Conservation (phyloP, 1,139 yeast genomes). For the Kazachstania sp. region DNA sequence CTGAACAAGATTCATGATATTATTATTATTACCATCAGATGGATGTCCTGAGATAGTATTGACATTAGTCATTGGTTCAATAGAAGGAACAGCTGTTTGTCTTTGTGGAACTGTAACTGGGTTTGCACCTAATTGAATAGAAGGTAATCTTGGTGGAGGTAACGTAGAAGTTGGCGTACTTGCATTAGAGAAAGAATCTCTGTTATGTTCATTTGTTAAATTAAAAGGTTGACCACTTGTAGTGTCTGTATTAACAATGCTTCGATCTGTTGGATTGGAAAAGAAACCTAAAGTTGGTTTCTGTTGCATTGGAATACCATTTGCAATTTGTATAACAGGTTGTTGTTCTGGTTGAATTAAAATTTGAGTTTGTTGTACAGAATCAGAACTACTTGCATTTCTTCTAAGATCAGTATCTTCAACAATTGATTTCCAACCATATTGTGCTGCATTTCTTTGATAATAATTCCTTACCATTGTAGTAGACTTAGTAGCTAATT, state of each 20-base stretch:
- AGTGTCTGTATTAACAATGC: neutral
- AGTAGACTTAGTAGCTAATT: constrained; percentile 66
- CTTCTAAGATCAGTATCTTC: constrained; percentile 24
- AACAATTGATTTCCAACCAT: constrained; percentile 44
- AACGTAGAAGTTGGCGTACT: constrained; percentile 20
- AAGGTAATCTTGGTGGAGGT: constrained; percentile 29
- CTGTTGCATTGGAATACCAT: constrained; percentile 26
- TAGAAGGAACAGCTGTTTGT: neutral
- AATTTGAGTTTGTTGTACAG: constrained; percentile 23
- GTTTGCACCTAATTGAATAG: constrained; percentile 18
- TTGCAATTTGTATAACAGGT: constrained; percentile 4
- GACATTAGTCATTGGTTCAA: neutral
- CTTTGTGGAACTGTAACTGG: neutral
- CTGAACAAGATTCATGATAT: neutral
- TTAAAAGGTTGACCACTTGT: constrained; percentile 12
- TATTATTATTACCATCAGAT: neutral
- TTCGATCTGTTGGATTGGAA: constrained; percentile 8
- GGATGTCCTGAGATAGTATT: neutral
- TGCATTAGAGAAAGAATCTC: constrained; percentile 21
- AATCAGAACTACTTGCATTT: constrained; percentile 18
- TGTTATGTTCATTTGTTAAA: constrained; percentile 7
- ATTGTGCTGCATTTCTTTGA: constrained; percentile 57
- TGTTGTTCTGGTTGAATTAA: constrained; percentile 19
- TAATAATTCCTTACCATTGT: constrained; percentile 85
- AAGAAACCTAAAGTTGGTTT: constrained; percentile 27